A percentile compares a stretch with the other conserved stretches of the same genome.
Conservation (phyloP, 805 yeast species). For the Saturnispora halmiae region DNA sequence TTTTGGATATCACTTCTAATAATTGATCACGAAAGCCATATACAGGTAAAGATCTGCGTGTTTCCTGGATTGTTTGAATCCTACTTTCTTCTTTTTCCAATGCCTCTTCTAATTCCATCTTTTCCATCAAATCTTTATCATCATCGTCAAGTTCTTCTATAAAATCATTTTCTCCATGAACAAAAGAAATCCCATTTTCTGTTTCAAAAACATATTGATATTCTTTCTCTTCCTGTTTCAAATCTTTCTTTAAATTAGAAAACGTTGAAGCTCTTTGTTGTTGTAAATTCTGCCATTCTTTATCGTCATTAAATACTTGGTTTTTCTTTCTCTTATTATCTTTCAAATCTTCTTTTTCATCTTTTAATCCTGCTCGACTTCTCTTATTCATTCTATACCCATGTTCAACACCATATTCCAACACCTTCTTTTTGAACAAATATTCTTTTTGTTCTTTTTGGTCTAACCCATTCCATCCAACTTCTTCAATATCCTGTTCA, state of each 20-base stretch:
- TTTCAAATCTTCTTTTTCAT: conserved; percentile 25
- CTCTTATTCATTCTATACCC: conserved; percentile 1
- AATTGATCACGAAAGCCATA: conserved; percentile 52
- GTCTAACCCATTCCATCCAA: conserved; percentile 49
- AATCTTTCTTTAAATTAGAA: conserved; percentile 12
- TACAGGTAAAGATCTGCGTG: conserved; percentile 67
- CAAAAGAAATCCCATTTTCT: conserved; percentile 46
- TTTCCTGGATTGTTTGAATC: conserved; percentile 35
- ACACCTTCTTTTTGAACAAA: conserved; percentile 40
- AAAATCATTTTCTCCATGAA: conserved; percentile 24
- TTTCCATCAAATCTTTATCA: conserved; percentile 18
- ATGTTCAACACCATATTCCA: conserved; percentile 35
- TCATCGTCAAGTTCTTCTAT: conserved; percentile 27
- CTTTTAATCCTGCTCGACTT: neutral
- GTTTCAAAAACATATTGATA: conserved; percentile 75
- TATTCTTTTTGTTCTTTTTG: conserved; percentile 43
- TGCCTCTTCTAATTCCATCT: conserved; percentile 28
- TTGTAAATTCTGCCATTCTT: conserved; percentile 48
- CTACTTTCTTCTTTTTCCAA: conserved; percentile 30
- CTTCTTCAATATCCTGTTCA: conserved; percentile 39
- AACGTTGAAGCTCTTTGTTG: conserved; percentile 30
- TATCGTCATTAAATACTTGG: conserved; percentile 13
- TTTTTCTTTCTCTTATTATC: conserved; percentile 27
- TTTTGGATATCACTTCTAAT: conserved; percentile 45
- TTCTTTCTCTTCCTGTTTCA: conserved; percentile 28